A percentile compares a stretch with the other conserved stretches of the same genome.
These are phyloP conservation scores for Vigna nakashimae DNA, from an alignment of 306 rosid genomes.

Conservation along the genomic window DNA sequence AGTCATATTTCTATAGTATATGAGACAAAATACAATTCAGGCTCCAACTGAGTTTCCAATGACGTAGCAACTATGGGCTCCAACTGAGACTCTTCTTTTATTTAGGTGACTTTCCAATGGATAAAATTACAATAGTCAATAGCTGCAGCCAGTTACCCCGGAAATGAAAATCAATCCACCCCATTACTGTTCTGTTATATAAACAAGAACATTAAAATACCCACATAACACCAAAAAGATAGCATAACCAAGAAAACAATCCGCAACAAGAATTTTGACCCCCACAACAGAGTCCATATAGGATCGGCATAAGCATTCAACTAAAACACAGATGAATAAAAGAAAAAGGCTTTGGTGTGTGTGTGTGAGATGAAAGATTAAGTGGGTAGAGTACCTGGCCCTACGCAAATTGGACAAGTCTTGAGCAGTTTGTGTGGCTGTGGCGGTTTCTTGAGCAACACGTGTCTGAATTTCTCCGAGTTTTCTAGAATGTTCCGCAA, in stretches of 20 bases:
- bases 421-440: constrained; percentile 41
- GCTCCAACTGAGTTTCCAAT: neutral
- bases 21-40: neutral
- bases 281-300: neutral
- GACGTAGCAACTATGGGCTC: neutral
- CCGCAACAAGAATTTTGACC: neutral
- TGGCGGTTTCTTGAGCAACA: constrained; percentile 51
- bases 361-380: neutral
- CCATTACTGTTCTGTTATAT: neutral
- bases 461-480: constrained; percentile 51
- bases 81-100: neutral
- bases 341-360: neutral
- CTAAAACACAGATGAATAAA: neutral
- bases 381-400: constrained; percentile 54
- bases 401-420: constrained; percentile 65
- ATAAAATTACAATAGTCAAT: constrained; percentile 5
- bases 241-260: neutral
- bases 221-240: constrained; percentile 15
- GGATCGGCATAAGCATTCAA: neutral
- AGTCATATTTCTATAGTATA: no score
- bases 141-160: neutral
- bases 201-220: constrained; percentile 1
- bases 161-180: constrained; percentile 15
- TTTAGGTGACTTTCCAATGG: neutral
- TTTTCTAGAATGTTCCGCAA: constrained; percentile 65